Conservation (phyloP, 768 basidiomycete species). For the Dictyophora rubrovolvata region DNA sequence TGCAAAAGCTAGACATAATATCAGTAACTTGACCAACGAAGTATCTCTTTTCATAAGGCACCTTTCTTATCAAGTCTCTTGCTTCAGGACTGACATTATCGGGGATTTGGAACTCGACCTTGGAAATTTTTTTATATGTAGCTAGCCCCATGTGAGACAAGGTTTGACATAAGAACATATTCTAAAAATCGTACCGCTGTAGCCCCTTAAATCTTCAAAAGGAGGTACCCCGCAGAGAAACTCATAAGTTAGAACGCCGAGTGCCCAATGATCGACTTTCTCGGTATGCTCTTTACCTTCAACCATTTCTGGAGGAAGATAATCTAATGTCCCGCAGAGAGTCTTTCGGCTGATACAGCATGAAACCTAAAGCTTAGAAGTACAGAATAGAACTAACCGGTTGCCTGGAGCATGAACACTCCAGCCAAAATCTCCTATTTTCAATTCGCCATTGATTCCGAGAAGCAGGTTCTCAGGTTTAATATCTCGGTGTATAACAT, state of each 20-base stretch:
- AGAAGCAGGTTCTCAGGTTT: slow-evolving; percentile 96
- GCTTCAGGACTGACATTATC: slow-evolving; percentile 49
- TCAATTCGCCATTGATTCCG: slow-evolving; percentile 91
- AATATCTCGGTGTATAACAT: slow-evolving; percentile 98
- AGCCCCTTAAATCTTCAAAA: slow-evolving; percentile 78
- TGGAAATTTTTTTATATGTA: slow-evolving; percentile 83
- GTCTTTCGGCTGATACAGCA: slow-evolving; percentile 51
- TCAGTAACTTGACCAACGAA: neutral
- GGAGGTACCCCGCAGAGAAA: slow-evolving; percentile 78
- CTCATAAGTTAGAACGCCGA: slow-evolving; percentile 95
- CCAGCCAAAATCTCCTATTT: slow-evolving; percentile 99
- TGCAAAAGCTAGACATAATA: slow-evolving; percentile 57
- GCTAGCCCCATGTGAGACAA: slow-evolving; percentile 33
- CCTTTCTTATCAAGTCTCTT: slow-evolving; percentile 53
- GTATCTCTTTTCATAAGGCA: slow-evolving; percentile 15
- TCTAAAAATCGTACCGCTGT: slow-evolving; percentile 45
- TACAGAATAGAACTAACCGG: slow-evolving; percentile 24
- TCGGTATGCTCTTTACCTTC: slow-evolving; percentile 84
- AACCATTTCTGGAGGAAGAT: slow-evolving; percentile 98
- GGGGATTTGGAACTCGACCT: slow-evolving; percentile 71
- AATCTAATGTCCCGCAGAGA: slow-evolving; percentile 92
- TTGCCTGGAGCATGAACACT: slow-evolving; percentile 93
- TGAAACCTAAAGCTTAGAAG: neutral
- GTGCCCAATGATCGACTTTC: slow-evolving; percentile 91
- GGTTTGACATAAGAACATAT: neutral